Base-by-base conservation (phyloP, 306 rosid genomes). In the Canavalia ensiformis region DNA sequence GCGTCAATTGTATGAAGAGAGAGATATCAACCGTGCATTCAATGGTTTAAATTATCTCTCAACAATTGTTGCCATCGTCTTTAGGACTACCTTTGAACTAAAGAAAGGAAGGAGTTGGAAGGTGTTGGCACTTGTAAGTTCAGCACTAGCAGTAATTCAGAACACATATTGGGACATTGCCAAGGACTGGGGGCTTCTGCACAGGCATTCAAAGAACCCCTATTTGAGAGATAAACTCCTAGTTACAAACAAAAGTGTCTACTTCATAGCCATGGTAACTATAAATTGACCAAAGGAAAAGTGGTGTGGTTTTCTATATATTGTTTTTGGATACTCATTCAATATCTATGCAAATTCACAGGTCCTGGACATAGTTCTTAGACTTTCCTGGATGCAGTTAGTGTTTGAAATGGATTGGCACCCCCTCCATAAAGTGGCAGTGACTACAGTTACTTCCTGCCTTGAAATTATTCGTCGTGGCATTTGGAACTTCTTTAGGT, bases 401-500 rank as follows among this genome's bases (percentile, higher is more conserved):
- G 91, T 90, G 79, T 83, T 89, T 58, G 90, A 87, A 84, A 71
- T 90, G 49, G 75, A 83, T 56, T 78, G 90, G 87, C 75, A 39
- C 2, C 29, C 91, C 8, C 66, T 83, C 67, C 90, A 77, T 51
- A 89, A 82, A 77, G 79, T 88, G 83, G 84, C 88, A 13, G 73
- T 87, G 8, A 80, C 72, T 18, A 89, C 94, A 4, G 6, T 74
- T 2, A 73, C 84, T 51, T 54, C 89, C 25, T 87, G 90, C 83
- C 84, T 92, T 30, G 92, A 92, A 83, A 81, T 92, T 78, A 71
- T 92, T 74, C 93, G 92, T 8, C 94, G 90, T 7, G 93, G 94
- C 78, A 90, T 92, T 68, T 92, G 97, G 94, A 90, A 84, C 86
- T 92, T 92, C 90, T 92, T 90, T 77, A 85, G 97, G 94, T 90